Base-by-base conservation (phyloP, 2,329 filamentous ascomycete species). In the Pyrenochaeta sp. region DNA sequence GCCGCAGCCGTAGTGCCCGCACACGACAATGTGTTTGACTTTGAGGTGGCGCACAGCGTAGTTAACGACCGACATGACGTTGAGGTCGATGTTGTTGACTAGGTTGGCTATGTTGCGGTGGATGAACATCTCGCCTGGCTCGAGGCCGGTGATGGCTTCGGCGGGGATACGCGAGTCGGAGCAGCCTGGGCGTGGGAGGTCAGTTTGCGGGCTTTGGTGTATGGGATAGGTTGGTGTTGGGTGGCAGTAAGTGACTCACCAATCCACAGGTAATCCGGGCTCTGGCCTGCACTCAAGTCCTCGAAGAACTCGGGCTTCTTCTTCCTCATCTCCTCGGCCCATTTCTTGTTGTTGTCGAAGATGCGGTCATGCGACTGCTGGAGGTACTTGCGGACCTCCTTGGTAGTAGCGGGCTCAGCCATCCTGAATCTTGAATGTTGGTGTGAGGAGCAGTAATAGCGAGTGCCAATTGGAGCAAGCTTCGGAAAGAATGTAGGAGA, bases 21-120 rank as follows among this genome's bases (percentile, higher is more conserved):
- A 88, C 8, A 89, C 78, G 41, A 89, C 79, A 38, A 89, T 81
- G 71, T 89, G 85, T 68, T 85, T 80, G 58, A 89, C 86, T 56
- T 77, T 62, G 13, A 72, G 62, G 48, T 72, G 68, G 38, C 68
- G 65, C 8, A 72, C 68, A 11, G 70, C 70, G 55, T 72, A 72
- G 58, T 72, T 70, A 22, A 72, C 63, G 42, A 72, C 69, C 28
- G 65, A 68, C 68, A 72, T 71, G 43, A 71, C 68, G 53, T 71
- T 72, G 44, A 72, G 61, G 58, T 72, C 70, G 50, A 67, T 70
- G 54, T 69, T 67, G 60, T 63, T 64, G 46, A 72, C 68, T 38
- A 72, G 65, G 51, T 68, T 69, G 42, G 66, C 58, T 14, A 66
- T 60, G 55, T 69, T 68, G 54, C 67, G 66, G 47, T 69, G 60